Evolutionary conservation across 805 yeast genomes (phyloP), one percentile per base, ranked within the genome.

Genomic region (Kockiozyma suomiensis): DNA sequence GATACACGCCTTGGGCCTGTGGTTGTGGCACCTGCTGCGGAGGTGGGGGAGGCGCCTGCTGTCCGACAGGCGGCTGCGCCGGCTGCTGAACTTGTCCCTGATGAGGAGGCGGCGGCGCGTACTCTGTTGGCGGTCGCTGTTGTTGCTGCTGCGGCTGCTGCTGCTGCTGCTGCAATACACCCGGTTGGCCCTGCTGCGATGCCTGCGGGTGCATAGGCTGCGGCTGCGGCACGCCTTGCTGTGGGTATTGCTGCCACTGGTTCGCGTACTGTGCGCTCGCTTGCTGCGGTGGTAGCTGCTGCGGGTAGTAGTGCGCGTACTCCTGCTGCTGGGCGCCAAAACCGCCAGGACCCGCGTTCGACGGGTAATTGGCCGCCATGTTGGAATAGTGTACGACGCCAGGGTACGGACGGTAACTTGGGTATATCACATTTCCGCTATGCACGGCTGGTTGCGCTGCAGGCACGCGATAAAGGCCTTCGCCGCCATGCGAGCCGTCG

Each of bases 201-300:
- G 28, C 17, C 28, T 53, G 58, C 45, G 17, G 25, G 23, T 23
- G 49, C 30, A 13, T 53, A n/a, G 32, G 57, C 19, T n/a, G 40
- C n/a, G 49, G 50, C 25, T 42, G 49, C 15, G 7, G 35, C 35
- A 6, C 35, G 28, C 37, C 35, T n/a, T 30, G 47, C 32, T 25
- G 54, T 15, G 37, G 47, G n/a, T 30, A 13, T 17, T 50, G 43
- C 50, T 38, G 64, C 66, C 69, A 67, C 25, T 59, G 62, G n/a
- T 17, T 45, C 2, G 52, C 48, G 17, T 57, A 55, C 25, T 35
- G 57, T 35, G 47, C 38, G 33, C 35, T 50, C 30, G 52, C 60
- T 17, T 50, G 58, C 38, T 57, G 65, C 43, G 62, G 65, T 38
- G 62, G 65, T 47, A 37, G 55, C 45, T 30, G 52, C 47, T 37